Percentiles rank a stretch among this genome's conserved stretches.
Conservation (phyloP, 2,329 filamentous ascomycete genomes). For the Fusarium xylarioides region DNA sequence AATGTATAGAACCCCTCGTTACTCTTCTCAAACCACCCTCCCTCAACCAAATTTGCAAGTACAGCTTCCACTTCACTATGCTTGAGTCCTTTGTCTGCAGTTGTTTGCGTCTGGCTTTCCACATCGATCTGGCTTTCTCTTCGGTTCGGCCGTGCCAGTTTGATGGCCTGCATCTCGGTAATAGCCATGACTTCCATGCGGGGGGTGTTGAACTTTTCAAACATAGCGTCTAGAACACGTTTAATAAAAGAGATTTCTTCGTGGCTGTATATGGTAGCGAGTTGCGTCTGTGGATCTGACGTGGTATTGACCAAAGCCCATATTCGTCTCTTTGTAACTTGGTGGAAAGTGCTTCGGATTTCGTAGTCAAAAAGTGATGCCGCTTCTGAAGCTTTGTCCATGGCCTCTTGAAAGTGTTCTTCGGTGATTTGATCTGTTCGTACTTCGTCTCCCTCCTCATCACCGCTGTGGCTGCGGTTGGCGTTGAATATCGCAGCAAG, state of each 20-base stretch:
- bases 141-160: slow-evolving; percentile 66
- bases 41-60: slow-evolving; percentile 73
- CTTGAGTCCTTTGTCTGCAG: slow-evolving; percentile 68
- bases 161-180: slow-evolving; percentile 79
- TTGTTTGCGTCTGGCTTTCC: slow-evolving; percentile 47
- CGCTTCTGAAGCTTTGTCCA: slow-evolving; percentile 74
- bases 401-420: slow-evolving; percentile 73
- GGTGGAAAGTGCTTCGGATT: slow-evolving; percentile 78
- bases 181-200: slow-evolving; percentile 87
- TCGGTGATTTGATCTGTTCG: slow-evolving; percentile 71
- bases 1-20: slow-evolving; percentile 76
- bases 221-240: slow-evolving; percentile 88
- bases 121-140: slow-evolving; percentile 46
- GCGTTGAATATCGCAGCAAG: slow-evolving; percentile 79
- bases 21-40: slow-evolving; percentile 87
- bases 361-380: slow-evolving; percentile 87
- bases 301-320: slow-evolving; percentile 90
- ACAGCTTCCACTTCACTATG: slow-evolving; percentile 80
- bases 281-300: slow-evolving; percentile 84
- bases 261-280: slow-evolving; percentile 80
- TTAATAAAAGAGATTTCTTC: slow-evolving; percentile 94
- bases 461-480: slow-evolving; percentile 46
- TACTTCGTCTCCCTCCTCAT: slow-evolving; percentile 48
- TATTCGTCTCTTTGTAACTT: slow-evolving; percentile 71
- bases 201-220: slow-evolving; percentile 84